These are phyloP conservation scores for Hondaea fermentalgiana DNA, from an alignment of 108 stramenopile genomes.

Conservation along the genomic window DNA sequence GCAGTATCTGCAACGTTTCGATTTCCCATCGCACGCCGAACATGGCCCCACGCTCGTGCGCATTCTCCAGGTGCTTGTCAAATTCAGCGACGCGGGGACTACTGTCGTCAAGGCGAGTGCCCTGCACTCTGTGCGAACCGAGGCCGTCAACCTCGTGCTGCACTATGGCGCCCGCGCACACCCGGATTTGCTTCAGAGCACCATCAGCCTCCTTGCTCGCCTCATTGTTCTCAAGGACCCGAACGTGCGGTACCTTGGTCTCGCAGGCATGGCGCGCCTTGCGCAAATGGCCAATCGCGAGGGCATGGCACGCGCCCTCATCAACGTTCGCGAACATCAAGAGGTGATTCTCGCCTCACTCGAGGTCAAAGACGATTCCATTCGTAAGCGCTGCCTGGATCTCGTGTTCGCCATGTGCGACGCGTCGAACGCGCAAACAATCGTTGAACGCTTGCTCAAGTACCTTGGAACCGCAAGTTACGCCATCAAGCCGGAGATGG, in stretches of 20 bases:
- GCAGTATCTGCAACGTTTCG: conserved; percentile 84
- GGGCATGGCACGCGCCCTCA: conserved; percentile 66
- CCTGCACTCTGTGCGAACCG: conserved; percentile 87
- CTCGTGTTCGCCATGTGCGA: conserved; percentile 94
- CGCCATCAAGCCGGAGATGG: conserved; percentile 89
- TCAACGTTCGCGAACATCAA: conserved; percentile 66
- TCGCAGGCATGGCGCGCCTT: conserved; percentile 84
- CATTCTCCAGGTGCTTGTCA: conserved; percentile 63
- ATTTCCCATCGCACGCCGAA: conserved; percentile 53
- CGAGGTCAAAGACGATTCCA: conserved; percentile 90
- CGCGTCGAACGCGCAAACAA: conserved; percentile 72
- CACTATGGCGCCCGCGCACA: conserved; percentile 72
- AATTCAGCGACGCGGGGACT: conserved; percentile 74
- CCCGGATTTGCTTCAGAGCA: conserved; percentile 61
- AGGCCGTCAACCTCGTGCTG: conserved; percentile 86
- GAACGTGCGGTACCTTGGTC: conserved; percentile 90
- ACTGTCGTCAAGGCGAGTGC: conserved; percentile 82
- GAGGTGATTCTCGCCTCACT: conserved; percentile 76
- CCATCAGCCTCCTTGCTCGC: conserved; percentile 80
- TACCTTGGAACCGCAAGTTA: conserved; percentile 74
- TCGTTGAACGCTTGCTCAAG: conserved; percentile 85
- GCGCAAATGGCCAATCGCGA: conserved; percentile 64
- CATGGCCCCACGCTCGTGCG: conserved; percentile 41
- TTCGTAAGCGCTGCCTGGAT: conserved; percentile 82
- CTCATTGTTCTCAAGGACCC: conserved; percentile 87